Evolutionary conservation across 1,284 basidiomycete genomes (phyloP), one percentile per base, ranked within the genome.

Genomic region (Schizophyllum commune): DNA sequence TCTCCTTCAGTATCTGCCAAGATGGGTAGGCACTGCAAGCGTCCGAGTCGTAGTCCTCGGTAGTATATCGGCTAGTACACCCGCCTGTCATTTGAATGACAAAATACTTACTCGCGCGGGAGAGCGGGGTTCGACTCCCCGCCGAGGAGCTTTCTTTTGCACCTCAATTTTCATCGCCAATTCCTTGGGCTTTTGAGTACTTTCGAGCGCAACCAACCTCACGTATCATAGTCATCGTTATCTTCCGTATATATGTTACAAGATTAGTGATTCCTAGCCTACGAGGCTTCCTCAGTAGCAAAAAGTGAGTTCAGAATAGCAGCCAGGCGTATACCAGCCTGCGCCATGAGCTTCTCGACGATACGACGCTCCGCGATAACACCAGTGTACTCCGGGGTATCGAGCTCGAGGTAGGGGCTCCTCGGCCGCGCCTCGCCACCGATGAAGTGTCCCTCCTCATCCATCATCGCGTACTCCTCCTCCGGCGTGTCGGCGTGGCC

Each of bases 341-440:
- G 88, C 0, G 92, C 89, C 56, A 97, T 75, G 66, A 96, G 72
- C 73, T 83, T 85, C 79, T 96, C 93, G 2, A 97, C 68, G 52
- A 93, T 75, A 81, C 88, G 88, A 62, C 83, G 75, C 52, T 84
- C 74, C 60, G 77, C 76, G 65, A 96, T 85, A 22, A 75, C 74
- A 1, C 89, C 92, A 0, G 88, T 75, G 68, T 97, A 97, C 64
- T 86, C 78, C 0, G 90, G 86, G 21, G 91, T 94, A 72, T 96
- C 90, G n/a, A 97, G 81, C 73, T 96, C 90, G 34, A 91, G 79
- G 62, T 84, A 79, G 0, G 74, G 69, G 13, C 58, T 20, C 67
- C 19, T 59, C 32, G 22, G 19, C 47, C n/a, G 27, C 17, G 61
- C 60, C 57, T 58, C 61, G 32, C 53, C 63, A 9, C 57, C 64